phyloP scores from a whole-genome alignment of 1,139 yeast species.

The Diutina ranongensis region DNA sequence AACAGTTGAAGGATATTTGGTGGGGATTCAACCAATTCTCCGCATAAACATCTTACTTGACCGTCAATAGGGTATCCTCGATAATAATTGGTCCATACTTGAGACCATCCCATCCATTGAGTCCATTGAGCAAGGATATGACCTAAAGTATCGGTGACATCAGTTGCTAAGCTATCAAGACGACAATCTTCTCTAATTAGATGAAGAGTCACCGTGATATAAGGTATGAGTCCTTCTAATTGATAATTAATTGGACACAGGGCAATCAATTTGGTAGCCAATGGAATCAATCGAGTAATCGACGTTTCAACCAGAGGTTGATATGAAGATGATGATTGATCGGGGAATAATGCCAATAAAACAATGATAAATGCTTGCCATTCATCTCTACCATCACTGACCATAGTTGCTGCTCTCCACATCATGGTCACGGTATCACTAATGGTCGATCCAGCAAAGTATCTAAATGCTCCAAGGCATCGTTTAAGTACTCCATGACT shows the following conservation, averaged over 20 bases:
- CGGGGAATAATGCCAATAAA: slow-evolving; percentile 32
- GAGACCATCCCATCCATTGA: slow-evolving; percentile 68
- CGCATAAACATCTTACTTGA: slow-evolving; percentile 25
- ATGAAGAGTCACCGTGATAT: slow-evolving; percentile 58
- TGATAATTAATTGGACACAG: slow-evolving; percentile 21
- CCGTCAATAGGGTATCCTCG: slow-evolving; percentile 22
- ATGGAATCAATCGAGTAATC: slow-evolving; percentile 28
- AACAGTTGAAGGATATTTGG: slow-evolving; percentile 47
- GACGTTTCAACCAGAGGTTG: slow-evolving; percentile 15
- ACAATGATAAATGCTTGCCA: slow-evolving; percentile 56
- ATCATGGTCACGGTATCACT: slow-evolving; percentile 47
- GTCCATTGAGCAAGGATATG: slow-evolving; percentile 49
- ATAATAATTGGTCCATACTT: slow-evolving; percentile 52
- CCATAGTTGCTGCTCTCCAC: slow-evolving; percentile 50
- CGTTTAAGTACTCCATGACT: slow-evolving; percentile 26
- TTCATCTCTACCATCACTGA: slow-evolving; percentile 33
- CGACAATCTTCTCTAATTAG: slow-evolving; percentile 64
- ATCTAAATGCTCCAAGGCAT: slow-evolving; percentile 39
- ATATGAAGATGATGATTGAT: slow-evolving; percentile 24
- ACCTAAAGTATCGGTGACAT: slow-evolving; percentile 31
- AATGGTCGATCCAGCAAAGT: slow-evolving; percentile 46
- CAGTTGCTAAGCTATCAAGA: slow-evolving; percentile 38
- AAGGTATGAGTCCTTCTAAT: slow-evolving; percentile 42
- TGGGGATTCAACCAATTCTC: slow-evolving; percentile 34
- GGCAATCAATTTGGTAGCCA: slow-evolving; percentile 22